Conservation (phyloP, 148 eudicot species). For the Euryodendron excelsum region DNA sequence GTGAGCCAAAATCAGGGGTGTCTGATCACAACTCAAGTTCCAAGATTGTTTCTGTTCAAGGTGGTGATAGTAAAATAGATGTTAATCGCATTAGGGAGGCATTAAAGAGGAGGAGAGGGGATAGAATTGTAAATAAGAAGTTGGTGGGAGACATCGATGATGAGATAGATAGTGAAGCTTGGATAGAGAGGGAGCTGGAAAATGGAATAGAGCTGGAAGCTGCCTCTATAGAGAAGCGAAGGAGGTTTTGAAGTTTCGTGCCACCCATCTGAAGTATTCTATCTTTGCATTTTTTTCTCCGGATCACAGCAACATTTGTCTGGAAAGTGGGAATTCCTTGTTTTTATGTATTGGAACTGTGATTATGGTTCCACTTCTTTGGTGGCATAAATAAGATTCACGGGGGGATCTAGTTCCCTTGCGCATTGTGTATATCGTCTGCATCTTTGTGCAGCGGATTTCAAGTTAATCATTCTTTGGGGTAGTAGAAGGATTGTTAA, state of each 20-base stretch:
- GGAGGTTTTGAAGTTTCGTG: conserved; percentile 14
- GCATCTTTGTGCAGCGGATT: not conserved
- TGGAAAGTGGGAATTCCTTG: not conserved
- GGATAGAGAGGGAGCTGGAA: conserved; percentile 64
- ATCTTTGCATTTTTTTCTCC: not conserved
- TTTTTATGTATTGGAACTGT: not conserved
- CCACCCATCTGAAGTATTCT: not conserved
- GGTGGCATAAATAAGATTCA: not conserved
- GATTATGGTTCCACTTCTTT: not conserved
- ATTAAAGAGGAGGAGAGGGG: conserved; percentile 34
- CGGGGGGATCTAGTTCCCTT: not conserved
- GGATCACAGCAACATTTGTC: not conserved
- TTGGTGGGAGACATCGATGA: conserved; percentile 14
- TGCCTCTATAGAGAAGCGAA: conserved; percentile 24
- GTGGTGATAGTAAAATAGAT: conserved; percentile 30
- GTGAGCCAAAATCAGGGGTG: conserved; percentile 15
- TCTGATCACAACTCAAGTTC: conserved; percentile 15
- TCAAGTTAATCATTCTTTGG: conserved; percentile 11
- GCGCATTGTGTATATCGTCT: not conserved
- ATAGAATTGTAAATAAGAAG: conserved; percentile 25
- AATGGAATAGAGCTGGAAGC: conserved; percentile 43
- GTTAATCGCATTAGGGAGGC: conserved; percentile 43
- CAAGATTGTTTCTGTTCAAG: conserved; percentile 29
- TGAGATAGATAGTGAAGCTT: conserved; percentile 41
- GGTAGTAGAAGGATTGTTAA: not conserved